Percentiles rank a stretch among this genome's conserved stretches.
phyloP scores from a whole-genome alignment of 2,329 filamentous ascomycete genomes.

The Calonectria montana region DNA sequence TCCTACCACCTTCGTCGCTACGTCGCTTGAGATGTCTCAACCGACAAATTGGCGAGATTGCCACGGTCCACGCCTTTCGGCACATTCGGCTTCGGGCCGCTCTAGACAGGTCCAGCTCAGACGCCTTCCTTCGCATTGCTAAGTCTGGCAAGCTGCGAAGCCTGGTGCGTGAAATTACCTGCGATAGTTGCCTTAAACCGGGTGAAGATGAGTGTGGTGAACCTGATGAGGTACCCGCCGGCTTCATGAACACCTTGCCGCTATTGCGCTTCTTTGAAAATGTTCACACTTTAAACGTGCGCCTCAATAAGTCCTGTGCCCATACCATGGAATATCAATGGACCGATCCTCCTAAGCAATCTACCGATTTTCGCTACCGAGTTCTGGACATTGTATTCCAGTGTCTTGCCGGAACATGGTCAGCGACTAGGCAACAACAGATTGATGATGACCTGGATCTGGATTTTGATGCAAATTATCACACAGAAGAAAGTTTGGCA shows the following conservation, averaged over 20 bases:
- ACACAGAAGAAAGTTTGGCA: not conserved
- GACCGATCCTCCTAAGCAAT: not conserved
- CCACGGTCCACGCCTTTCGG: not conserved
- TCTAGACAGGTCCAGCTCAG: too few relatives aligned
- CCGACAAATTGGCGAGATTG: not conserved
- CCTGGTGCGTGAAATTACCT: not conserved
- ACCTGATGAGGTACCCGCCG: not conserved
- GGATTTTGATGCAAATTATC: not conserved
- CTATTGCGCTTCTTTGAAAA: slow-evolving; percentile 8
- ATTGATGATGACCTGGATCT: not conserved
- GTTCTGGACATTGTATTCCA: slow-evolving; percentile 23
- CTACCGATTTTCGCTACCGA: not conserved
- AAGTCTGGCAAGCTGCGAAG: not conserved
- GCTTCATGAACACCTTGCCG: slow-evolving; percentile 18
- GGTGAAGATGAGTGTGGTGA: too few relatives aligned
- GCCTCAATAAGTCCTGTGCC: not conserved
- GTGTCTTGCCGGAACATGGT: slow-evolving; percentile 18
- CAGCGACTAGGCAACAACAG: not conserved
- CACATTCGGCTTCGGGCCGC: not conserved
- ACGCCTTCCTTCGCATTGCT: not conserved
- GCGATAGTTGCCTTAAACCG: not conserved
- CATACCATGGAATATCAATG: not conserved
- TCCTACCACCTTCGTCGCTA: not conserved
- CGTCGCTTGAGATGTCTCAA: not conserved
- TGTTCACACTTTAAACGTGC: slow-evolving; percentile 15